phyloP scores from a whole-genome alignment of 495 filamentous ascomycete species.

The Aspergillus nanangensis region DNA sequence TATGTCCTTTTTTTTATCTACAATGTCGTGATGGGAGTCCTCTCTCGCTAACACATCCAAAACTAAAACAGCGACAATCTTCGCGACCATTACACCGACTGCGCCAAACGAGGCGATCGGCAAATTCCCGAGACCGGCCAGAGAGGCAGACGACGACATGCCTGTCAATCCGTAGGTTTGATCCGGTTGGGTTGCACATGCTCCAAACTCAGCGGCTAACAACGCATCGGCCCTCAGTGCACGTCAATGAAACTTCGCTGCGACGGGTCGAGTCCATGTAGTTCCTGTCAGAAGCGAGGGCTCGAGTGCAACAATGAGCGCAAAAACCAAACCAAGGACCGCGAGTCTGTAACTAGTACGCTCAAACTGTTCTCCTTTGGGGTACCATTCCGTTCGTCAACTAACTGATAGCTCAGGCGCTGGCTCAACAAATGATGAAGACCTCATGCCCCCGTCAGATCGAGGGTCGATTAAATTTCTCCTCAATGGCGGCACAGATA shows the following conservation, averaged over 20 bases:
- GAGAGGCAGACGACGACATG: constrained; percentile 42
- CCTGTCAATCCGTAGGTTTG: constrained; percentile 39
- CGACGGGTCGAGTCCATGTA: constrained; percentile 43
- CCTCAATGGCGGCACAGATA: constrained; percentile 42
- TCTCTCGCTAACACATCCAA: background rate
- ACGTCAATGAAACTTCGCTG: constrained; percentile 51
- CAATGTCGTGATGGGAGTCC: background rate
- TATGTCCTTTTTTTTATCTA: constrained; percentile 14
- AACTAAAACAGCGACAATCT: constrained; percentile 41
- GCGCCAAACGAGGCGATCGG: constrained; percentile 35
- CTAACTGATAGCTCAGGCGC: constrained; percentile 15
- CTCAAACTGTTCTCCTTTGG: background rate
- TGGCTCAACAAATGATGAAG: constrained; percentile 18
- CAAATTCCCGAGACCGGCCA: constrained; percentile 43
- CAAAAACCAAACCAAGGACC: constrained; percentile 9
- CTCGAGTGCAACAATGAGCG: constrained; percentile 39
- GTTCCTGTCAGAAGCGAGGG: constrained; percentile 41
- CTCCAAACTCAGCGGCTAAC: background rate
- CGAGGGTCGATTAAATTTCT: constrained; percentile 46
- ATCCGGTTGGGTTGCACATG: background rate
- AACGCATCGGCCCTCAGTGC: constrained; percentile 25
- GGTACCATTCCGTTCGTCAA: background rate
- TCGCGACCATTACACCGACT: constrained; percentile 42
- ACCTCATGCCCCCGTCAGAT: constrained; percentile 27
- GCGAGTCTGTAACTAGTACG: constrained; percentile 1